Conservation (phyloP, 441 rosid species). For the Eutrema salsugineum region DNA sequence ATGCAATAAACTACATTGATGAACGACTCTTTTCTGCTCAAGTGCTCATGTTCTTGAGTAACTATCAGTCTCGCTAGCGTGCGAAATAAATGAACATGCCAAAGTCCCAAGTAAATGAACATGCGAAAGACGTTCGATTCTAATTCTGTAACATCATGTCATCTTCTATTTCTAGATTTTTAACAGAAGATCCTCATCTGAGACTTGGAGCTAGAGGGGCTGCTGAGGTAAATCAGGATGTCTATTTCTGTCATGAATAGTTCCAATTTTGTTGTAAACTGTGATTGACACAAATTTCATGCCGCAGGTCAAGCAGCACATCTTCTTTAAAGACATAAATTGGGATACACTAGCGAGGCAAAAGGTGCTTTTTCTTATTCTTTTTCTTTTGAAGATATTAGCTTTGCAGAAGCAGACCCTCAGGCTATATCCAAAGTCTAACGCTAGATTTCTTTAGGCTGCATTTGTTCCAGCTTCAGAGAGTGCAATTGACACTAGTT, state of each 20-base stretch:
- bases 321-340: conserved; percentile 87
- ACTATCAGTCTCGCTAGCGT: neutral
- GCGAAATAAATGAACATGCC: neutral
- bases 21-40: neutral
- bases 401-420: conserved; percentile 3
- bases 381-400: neutral
- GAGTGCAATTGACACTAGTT: conserved; percentile 93
- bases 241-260: conserved; percentile 8
- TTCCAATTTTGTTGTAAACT: conserved; percentile 9
- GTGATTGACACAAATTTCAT: conserved; percentile 6
- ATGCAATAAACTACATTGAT: neutral
- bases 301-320: conserved; percentile 87
- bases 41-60: neutral
- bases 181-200: conserved; percentile 96
- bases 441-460: conserved; percentile 51
- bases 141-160: neutral
- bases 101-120: neutral
- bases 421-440: neutral
- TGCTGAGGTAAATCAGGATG: conserved; percentile 67
- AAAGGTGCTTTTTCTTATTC: conserved; percentile 49
- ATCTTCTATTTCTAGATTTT: conserved; percentile 51
- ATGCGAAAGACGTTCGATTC: neutral
- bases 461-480: conserved; percentile 95
- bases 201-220: conserved; percentile 98
- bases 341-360: conserved; percentile 99